Evolutionary conservation across 768 basidiomycete genomes (phyloP).

Genomic region (Myochromella boudieri): DNA sequence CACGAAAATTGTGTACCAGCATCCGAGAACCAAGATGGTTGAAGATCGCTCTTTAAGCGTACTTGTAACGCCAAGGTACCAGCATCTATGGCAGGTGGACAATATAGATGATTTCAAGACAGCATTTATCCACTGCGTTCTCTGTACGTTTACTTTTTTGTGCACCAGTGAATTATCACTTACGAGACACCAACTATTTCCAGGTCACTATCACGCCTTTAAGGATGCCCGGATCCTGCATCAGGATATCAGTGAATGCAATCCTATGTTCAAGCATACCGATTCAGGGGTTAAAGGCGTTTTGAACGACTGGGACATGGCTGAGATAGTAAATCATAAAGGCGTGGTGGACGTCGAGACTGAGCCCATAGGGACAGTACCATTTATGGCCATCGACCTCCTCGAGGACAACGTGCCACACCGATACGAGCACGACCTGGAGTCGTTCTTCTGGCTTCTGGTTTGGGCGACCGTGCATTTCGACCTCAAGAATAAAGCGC

Average conservation of each 20-base stretch:
- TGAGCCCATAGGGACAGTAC: background rate
- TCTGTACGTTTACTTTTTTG: background rate
- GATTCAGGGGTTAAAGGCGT: background rate
- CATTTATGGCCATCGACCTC: constrained; percentile 4
- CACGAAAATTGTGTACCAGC: too few relatives aligned
- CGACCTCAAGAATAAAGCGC: background rate
- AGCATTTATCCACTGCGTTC: background rate
- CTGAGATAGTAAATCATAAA: background rate
- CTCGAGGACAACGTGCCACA: background rate
- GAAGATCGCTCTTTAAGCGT: background rate
- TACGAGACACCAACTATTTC: background rate
- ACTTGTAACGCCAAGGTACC: background rate
- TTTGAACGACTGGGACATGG: constrained; percentile 5
- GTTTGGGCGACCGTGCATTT: constrained; percentile 8
- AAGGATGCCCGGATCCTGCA: background rate
- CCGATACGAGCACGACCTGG: constrained; percentile 4
- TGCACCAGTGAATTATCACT: too few relatives aligned
- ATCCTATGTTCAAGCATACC: background rate
- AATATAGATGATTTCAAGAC: background rate
- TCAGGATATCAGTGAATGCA: constrained; percentile 3
- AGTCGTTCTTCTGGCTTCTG: constrained; percentile 13
- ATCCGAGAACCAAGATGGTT: background rate
- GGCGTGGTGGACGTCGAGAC: background rate
- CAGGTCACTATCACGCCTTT: background rate
- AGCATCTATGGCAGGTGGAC: constrained; percentile 2